Evolutionary conservation across 1,284 basidiomycete genomes (phyloP), one percentile per base, ranked within the genome.

Genomic region (Ganoderma sinense): DNA sequence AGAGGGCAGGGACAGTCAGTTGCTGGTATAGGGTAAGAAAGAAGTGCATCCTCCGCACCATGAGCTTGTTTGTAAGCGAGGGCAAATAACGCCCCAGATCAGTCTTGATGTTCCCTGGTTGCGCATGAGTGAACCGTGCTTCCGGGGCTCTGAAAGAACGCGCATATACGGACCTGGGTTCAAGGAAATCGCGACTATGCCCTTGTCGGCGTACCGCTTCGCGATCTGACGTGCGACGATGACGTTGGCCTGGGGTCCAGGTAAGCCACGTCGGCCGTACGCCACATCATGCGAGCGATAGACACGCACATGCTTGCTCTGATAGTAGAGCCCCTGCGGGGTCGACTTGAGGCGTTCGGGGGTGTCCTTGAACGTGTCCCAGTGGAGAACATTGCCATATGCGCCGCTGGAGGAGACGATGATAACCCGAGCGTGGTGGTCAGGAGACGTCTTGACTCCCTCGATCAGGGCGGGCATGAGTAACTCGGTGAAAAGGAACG

Each of bases 381-480:
- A 82, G 58, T 79, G 60, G 53, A 84, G 43, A 2, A 63, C 72
- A 1, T 79, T 77, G 2, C 76, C 14, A 23, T 77, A 74, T 62
- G 83, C 71, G 7, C 68, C 80, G 18, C 69, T 67, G 0, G 86
- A 86, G 0, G 84, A 81, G 2, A 83, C 81, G 48, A 79, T 78
- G 66, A 88, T 77, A 43, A 89, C 75, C 36, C 87, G 82, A 1
- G 82, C 75, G 20, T 84, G 84, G 26, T 81, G 73, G 45, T 76
- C 77, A 11, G 79, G 74, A 0, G 79, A 77, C 0, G 75, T 74
- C 66, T 75, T 71, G 23, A 78, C 75, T 2, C 80, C 78, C 0
- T 77, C 77, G 14, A 81, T 71, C 3, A 88, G 80, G 0, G 80
- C 72, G 0, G 87, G 85, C 5, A 87, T 73, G 39, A 88, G 82